Evolutionary conservation across 345 rosid genomes (phyloP).

Genomic region (Anastatica hierochuntica): DNA sequence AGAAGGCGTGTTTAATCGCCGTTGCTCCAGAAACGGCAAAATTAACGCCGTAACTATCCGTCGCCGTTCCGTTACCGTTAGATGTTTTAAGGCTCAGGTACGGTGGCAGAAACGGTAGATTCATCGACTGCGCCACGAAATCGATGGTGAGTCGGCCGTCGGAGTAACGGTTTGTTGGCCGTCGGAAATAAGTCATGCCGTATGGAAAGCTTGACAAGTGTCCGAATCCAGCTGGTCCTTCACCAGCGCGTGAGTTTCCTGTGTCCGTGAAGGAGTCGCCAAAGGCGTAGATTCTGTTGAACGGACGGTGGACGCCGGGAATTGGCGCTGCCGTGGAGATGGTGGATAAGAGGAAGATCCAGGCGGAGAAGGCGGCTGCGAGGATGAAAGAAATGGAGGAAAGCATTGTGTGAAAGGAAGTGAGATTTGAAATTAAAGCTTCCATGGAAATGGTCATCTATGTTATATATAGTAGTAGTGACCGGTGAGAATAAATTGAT

Average conservation of each 20-base stretch:
- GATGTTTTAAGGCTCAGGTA: constrained; percentile 30
- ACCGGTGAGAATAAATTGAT: not conserved
- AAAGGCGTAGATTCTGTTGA: constrained; percentile 72
- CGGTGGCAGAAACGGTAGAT: constrained; percentile 71
- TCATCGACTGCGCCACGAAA: constrained; percentile 57
- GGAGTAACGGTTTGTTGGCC: constrained; percentile 80
- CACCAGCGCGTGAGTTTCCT: constrained; percentile 57
- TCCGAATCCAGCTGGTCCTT: constrained; percentile 68
- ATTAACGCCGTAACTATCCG: constrained; percentile 46
- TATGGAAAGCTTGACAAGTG: constrained; percentile 76
- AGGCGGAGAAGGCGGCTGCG: constrained; percentile 8
- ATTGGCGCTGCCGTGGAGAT: not conserved
- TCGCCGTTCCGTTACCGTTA: constrained; percentile 19
- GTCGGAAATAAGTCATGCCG: constrained; percentile 70
- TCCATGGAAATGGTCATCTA: constrained; percentile 1
- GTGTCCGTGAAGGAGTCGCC: constrained; percentile 97
- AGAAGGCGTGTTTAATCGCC: constrained; percentile 62
- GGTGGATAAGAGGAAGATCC: constrained; percentile 21
- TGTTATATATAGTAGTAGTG: not conserved
- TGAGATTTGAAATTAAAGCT: constrained; percentile 7
- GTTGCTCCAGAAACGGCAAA: constrained; percentile 95
- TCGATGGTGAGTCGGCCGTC: constrained; percentile 86
- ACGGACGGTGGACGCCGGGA: constrained; percentile 28
- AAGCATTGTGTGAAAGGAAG: constrained; percentile 13
- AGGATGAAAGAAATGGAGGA: constrained; percentile 10